Base-by-base conservation (phyloP, 805 yeast species). In the Tetrapisispora nanseiensis region DNA sequence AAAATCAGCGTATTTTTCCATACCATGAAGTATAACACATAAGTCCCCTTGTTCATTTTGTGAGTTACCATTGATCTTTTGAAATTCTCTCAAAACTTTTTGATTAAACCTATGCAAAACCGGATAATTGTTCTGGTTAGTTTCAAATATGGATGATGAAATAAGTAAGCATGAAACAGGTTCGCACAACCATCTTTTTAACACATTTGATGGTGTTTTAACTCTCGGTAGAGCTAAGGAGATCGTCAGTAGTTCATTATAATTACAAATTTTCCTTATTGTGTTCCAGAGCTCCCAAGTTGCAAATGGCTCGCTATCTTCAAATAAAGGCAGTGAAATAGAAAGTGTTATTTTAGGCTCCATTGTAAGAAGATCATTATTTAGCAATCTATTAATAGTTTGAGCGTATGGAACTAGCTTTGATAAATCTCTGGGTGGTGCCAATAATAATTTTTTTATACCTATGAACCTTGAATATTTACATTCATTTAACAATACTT, bases 281-380 rank as follows among this genome's bases (percentile, higher is more conserved):
- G 82, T 69, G 49, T 80, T 76, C 89, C 89, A 82, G 50, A 78
- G 70, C 42, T 79, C 84, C 89, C 89, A 82, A 2, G 82, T 77
- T 3, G 80, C 75, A 26, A 80, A 57, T 8, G 69, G 62, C 51
- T 74, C 78, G 15, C 66, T 49, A 37, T 74, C 78, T 44, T 74
- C 78, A 45, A 68, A 72, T 13, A 73, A 62, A 7, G 76, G 72
- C 51, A 69, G 41, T 26, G 82, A 71, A 2, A 70, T 68, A 2
- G 79, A 71, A 9, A 69, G 62, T 9, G 28, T 32, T 12, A 44
- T 23, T 33, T 52, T 51, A 29, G 61, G 74, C 50, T 43, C 57
- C 31, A 48, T 55, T 51, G 39, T 42, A 19, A 49, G 45, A 3
- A 57, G 54, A 3, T 51, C 46, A 22, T 53, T 49, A 22, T 52